Evolutionary conservation across 2,329 filamentous ascomycete genomes (phyloP).

Genomic region (Mycocentrospora acerina): DNA sequence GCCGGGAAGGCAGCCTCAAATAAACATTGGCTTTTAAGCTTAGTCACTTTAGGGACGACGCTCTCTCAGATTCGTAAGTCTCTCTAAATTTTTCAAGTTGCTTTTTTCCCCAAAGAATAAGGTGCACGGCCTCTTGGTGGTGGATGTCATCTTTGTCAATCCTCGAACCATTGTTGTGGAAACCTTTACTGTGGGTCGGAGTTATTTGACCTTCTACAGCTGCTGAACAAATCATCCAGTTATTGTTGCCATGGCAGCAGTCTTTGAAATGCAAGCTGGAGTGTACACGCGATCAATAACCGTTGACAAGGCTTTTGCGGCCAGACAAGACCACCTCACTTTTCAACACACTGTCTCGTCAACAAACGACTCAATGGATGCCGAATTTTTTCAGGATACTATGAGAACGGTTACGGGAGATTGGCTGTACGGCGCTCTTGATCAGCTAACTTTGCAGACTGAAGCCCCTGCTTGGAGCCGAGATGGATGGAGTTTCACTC

Average conservation of each 20-base stretch:
- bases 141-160: too few species aligned
- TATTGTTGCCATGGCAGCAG: constrained; percentile 6
- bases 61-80: constrained; percentile 6
- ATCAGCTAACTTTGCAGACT: constrained; percentile 4
- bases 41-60: constrained; percentile 6
- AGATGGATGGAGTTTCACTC: constrained; percentile 10
- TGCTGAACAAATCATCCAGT: too few species aligned
- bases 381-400: too few species aligned
- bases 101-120: too few species aligned
- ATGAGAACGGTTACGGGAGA: not conserved
- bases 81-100: too few species aligned
- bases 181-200: constrained; percentile 2
- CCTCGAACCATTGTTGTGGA: too few species aligned
- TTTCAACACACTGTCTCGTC: too few species aligned
- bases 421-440: constrained; percentile 8
- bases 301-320: too few species aligned
- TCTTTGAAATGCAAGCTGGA: constrained; percentile 5
- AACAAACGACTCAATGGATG: too few species aligned
- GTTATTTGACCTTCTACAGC: too few species aligned
- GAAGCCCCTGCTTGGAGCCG: constrained; percentile 3
- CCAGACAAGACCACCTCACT: too few species aligned
- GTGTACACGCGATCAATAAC: constrained; percentile 1
- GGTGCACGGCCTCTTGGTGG: too few species aligned
- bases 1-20: constrained; percentile 5
- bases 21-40: constrained; percentile 1